These are phyloP conservation scores for Acanthochlamys bracteata DNA, from an alignment of 106 monocot species.

Conservation along the genomic window DNA sequence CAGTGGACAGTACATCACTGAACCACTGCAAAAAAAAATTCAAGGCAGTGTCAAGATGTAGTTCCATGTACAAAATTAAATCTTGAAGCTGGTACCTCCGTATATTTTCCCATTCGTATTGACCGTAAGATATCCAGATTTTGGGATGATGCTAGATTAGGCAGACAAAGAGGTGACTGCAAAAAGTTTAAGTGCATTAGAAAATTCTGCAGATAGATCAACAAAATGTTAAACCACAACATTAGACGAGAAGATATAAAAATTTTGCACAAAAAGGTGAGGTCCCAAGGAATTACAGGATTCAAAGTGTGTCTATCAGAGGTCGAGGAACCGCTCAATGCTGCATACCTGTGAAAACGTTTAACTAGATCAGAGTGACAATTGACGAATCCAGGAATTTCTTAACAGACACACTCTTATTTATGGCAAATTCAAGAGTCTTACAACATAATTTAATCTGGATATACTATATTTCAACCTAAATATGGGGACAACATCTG, in stretches of 20 bases:
- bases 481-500: too few relatives aligned
- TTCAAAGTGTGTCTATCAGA: slow-evolving; percentile 63
- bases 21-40: slow-evolving; percentile 71
- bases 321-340: slow-evolving; percentile 61
- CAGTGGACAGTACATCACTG: slow-evolving; percentile 71
- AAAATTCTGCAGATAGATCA: too few relatives aligned
- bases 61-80: too few relatives aligned
- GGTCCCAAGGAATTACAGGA: slow-evolving; percentile 42
- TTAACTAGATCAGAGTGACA: slow-evolving; percentile 10
- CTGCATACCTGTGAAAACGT: slow-evolving; percentile 62
- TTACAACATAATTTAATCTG: too few relatives aligned
- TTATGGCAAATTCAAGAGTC: too few relatives aligned
- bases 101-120: slow-evolving; percentile 78
- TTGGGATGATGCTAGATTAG: slow-evolving; percentile 52
- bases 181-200: slow-evolving; percentile 4
- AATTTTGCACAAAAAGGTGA: neutral
- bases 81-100: too few relatives aligned
- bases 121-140: slow-evolving; percentile 45
- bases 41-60: too few relatives aligned
- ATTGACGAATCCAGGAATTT: neutral
- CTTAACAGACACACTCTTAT: neutral
- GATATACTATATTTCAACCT: too few relatives aligned
- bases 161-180: slow-evolving; percentile 81
- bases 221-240: too few relatives aligned
- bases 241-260: too few relatives aligned